Conservation (phyloP, 1,284 basidiomycete species). For the Filobasidium uniguttulatum region DNA sequence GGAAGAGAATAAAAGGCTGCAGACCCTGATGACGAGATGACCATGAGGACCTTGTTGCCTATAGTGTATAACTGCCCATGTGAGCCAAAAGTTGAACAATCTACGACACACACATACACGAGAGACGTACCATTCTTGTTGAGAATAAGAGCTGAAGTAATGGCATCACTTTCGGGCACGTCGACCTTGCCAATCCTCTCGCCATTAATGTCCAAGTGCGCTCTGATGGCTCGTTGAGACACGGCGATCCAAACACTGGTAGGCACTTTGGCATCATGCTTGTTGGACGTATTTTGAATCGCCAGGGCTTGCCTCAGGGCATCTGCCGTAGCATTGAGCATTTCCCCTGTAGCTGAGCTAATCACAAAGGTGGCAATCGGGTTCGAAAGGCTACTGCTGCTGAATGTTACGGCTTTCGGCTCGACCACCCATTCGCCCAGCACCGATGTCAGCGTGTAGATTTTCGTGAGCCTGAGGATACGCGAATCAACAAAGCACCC, state of each 20-base stretch:
- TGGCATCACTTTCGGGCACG: slow-evolving; percentile 45
- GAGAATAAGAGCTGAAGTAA: slow-evolving; percentile 45
- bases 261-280: slow-evolving; percentile 18
- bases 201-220: slow-evolving; percentile 37
- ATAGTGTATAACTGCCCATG: slow-evolving; percentile 29
- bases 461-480: slow-evolving; percentile 36
- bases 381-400: slow-evolving; percentile 39
- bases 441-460: slow-evolving; percentile 45
- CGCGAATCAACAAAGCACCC: background rate
- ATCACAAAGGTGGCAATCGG: slow-evolving; percentile 45
- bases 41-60: slow-evolving; percentile 45
- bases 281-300: slow-evolving; percentile 16
- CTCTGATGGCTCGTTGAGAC: slow-evolving; percentile 27
- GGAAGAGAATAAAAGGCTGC: slow-evolving; percentile 57
- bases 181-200: slow-evolving; percentile 39
- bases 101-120: slow-evolving; percentile 15
- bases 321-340: slow-evolving; percentile 40
- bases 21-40: slow-evolving; percentile 46
- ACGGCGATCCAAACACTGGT: slow-evolving; percentile 41
- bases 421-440: slow-evolving; percentile 47
- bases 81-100: background rate
- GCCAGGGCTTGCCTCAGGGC: slow-evolving; percentile 32
- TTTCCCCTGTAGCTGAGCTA: slow-evolving; percentile 46
- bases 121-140: slow-evolving; percentile 47
- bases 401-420: slow-evolving; percentile 35